These are phyloP conservation scores for Paramecium biaurelia DNA, from an alignment of 73 alveolate genomes.

Conservation along the genomic window DNA sequence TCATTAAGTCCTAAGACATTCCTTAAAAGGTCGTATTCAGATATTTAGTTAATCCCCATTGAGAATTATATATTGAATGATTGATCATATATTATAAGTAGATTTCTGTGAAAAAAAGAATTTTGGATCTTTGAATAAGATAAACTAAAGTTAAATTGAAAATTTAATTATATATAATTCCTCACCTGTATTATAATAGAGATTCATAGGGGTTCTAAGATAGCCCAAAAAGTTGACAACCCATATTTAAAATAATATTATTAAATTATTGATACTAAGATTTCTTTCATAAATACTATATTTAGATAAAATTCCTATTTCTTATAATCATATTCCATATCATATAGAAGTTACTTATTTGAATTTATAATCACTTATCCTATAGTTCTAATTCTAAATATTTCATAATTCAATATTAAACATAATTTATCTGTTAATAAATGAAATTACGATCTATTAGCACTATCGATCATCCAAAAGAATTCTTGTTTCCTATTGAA, in stretches of 20 bases:
- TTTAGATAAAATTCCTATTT: background rate
- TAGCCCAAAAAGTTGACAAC: background rate
- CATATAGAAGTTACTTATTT: background rate
- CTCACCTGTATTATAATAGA: background rate
- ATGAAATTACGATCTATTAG: background rate
- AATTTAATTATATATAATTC: too few relatives aligned
- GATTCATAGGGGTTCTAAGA: background rate
- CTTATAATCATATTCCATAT: background rate
- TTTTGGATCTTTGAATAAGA: too few relatives aligned
- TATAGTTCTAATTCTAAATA: background rate
- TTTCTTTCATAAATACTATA: too few relatives aligned
- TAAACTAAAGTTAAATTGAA: too few relatives aligned
- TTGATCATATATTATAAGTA: too few relatives aligned
- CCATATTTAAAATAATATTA: background rate
- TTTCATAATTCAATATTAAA: background rate
- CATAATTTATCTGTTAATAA: conserved; percentile 6
- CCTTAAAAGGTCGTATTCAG: too few relatives aligned
- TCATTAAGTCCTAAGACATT: too few relatives aligned
- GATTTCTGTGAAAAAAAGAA: too few relatives aligned
- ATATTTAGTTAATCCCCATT: too few relatives aligned
- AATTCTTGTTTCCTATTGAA: conserved; percentile 2
- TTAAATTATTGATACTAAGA: background rate
- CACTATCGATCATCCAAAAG: conserved; percentile 21
- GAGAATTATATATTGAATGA: too few relatives aligned
- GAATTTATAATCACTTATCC: background rate